Evolutionary conservation across 2,329 filamentous ascomycete genomes (phyloP).

Genomic region (Aphanoascus verrucosus): DNA sequence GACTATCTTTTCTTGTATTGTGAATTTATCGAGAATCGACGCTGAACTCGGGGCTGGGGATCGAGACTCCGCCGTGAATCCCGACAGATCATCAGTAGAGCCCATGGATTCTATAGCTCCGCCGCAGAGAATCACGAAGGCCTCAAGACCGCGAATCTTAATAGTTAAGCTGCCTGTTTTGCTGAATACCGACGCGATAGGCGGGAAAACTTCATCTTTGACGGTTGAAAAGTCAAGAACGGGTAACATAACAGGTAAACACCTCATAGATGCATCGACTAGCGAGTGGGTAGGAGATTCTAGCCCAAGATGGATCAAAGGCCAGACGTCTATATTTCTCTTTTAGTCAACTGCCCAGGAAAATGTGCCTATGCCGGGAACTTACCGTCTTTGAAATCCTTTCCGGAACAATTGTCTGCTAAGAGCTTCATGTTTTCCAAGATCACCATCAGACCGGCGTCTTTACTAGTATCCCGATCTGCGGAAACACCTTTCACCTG

Average conservation of each 20-base stretch:
- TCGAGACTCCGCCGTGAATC: conserved; percentile 43
- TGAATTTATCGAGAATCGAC: conserved; percentile 88
- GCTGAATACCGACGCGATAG: conserved; percentile 80
- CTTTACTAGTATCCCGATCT: conserved; percentile 71
- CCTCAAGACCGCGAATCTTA: conserved; percentile 83
- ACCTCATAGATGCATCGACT: conserved; percentile 73
- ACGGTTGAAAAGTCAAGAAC: conserved; percentile 92
- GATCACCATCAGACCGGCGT: conserved; percentile 83
- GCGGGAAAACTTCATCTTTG: conserved; percentile 91
- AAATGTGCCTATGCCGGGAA: conserved; percentile 13
- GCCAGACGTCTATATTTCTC: conserved; percentile 60
- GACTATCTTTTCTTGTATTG: conserved; percentile 93
- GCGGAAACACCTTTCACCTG: conserved; percentile 36
- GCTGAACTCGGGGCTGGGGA: conserved; percentile 46
- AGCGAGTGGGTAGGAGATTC: conserved; percentile 83
- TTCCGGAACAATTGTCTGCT: conserved; percentile 71
- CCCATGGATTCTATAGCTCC: conserved; percentile 46
- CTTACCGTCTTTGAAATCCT: conserved; percentile 86
- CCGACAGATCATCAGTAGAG: conserved; percentile 61
- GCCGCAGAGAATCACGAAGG: conserved; percentile 81
- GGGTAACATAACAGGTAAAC: conserved; percentile 68
- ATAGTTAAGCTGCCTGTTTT: conserved; percentile 89
- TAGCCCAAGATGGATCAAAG: conserved; percentile 70
- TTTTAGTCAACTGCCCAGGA: not conserved
- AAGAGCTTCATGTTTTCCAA: conserved; percentile 71